phyloP scores from a whole-genome alignment of 2,329 filamentous ascomycete genomes.

The Penicillium psychrosexuale region DNA sequence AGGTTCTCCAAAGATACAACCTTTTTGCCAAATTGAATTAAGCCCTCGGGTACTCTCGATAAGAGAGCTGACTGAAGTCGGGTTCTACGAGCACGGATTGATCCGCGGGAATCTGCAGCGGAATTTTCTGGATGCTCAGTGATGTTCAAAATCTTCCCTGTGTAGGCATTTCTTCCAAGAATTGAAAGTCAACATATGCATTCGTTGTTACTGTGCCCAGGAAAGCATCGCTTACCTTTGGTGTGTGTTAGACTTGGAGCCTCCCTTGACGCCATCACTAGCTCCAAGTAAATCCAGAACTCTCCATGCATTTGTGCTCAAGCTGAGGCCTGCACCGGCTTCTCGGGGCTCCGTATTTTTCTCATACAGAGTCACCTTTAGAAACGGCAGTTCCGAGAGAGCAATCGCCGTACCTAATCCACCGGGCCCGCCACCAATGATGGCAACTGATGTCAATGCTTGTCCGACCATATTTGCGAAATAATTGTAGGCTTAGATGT shows the following conservation, averaged over 20 bases:
- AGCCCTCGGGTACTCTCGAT: conserved; percentile 43
- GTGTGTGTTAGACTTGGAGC: conserved; percentile 28
- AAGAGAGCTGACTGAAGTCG: conserved; percentile 51
- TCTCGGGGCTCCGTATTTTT: conserved; percentile 47
- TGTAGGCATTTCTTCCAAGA: conserved; percentile 13
- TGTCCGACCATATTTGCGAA: conserved; percentile 9
- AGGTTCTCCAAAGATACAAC: conserved; percentile 42
- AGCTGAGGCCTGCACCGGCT: conserved; percentile 49
- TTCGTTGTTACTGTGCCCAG: not conserved
- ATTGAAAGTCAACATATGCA: not conserved
- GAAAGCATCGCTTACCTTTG: conserved; percentile 9
- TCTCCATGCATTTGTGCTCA: conserved; percentile 49
- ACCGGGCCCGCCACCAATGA: conserved; percentile 41
- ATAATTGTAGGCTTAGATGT: not conserved
- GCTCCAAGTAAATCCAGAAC: conserved; percentile 48
- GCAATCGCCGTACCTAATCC: conserved; percentile 48
- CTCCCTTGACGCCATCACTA: conserved; percentile 38
- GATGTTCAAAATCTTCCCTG: conserved; percentile 16
- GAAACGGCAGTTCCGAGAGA: conserved; percentile 41
- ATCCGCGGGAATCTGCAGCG: conserved; percentile 13
- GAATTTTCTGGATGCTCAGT: conserved; percentile 23
- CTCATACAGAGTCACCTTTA: conserved; percentile 47
- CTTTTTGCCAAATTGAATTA: conserved; percentile 48
- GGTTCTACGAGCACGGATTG: conserved; percentile 32
- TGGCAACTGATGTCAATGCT: conserved; percentile 26